Evolutionary conservation across 331 rosid species (phyloP), one percentile per base, ranked within the genome.

Genomic region (Telfairia occidentalis): DNA sequence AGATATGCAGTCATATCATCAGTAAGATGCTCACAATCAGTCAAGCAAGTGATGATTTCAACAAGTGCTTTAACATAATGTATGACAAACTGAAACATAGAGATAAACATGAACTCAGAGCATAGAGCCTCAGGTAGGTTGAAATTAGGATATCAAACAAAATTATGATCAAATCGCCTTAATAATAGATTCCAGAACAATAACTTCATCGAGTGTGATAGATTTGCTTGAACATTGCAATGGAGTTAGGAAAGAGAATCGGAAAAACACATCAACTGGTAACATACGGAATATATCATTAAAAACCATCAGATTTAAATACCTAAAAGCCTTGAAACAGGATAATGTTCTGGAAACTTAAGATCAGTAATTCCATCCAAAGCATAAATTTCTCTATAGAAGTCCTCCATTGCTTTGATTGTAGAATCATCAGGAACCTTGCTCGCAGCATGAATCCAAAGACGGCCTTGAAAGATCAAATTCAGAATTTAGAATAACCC

Each of bases 371-470:
- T 69, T 70, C 97, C 99, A 84, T 95, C 71, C 70, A 88, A 84
- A 1, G 90, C 92, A 83, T 92, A 90, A 76, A 92, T 81, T 77
- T 95, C 97, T 76, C 87, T 61, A 83, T 92, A 90, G 64, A 95
- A 95, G 21, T 79, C 84, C 76, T 92, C 99, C 99, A 92, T 90
- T 71, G 99, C 97, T 78, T 87, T 87, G 81, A 95, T 88, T 10
- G 99, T 95, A 18, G 93, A 84, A 32, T 90, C 96, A 5, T 92
- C 97, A 0, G 97, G 97, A 74, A 92, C 99, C 82, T 92, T 92
- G 84, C 97, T 73, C 1, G 97, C 97, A 30, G 97, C 99, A 77
- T 92, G 99, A 88, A 95, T 92, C 99, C 97, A 92, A 52, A 95
- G 84, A 72, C 96, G 97, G 42, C 97, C 99, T 94, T 84, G 76